phyloP scores from a whole-genome alignment of 306 rosid species.

The Amphicarpaea edgeworthii region DNA sequence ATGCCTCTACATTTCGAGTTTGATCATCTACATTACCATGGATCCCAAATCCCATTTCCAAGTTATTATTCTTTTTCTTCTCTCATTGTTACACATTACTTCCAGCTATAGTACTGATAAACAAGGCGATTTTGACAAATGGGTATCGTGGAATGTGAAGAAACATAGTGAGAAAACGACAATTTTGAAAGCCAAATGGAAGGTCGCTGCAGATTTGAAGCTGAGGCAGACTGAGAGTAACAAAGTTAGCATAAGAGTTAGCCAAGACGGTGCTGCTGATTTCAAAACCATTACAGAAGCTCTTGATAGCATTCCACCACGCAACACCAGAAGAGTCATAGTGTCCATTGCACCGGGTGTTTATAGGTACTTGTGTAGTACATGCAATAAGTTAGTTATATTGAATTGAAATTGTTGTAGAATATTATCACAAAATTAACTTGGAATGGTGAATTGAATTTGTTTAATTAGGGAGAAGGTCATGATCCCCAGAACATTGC shows the following conservation, averaged over 20 bases:
- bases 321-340: constrained; percentile 59
- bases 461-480: constrained; percentile 71
- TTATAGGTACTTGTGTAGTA: too few species aligned
- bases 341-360: constrained; percentile 61
- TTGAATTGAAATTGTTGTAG: constrained; percentile 7
- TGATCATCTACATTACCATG: constrained; percentile 56
- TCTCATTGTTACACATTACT: constrained; percentile 29
- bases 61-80: constrained; percentile 38
- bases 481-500: constrained; percentile 52
- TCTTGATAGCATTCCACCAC: constrained; percentile 56
- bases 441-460: constrained; percentile 18
- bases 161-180: constrained; percentile 39
- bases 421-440: background rate
- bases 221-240: constrained; percentile 61
- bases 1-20: too few species aligned
- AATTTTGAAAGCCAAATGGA: constrained; percentile 29
- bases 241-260: constrained; percentile 53
- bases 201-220: constrained; percentile 44
- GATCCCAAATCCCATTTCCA: constrained; percentile 42
- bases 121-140: constrained; percentile 47
- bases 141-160: constrained; percentile 67
- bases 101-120: constrained; percentile 14
- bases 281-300: constrained; percentile 69
- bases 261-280: constrained; percentile 58
- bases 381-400: too few species aligned